phyloP scores from a whole-genome alignment of 805 yeast species.

The Wickerhamiella brachini region DNA sequence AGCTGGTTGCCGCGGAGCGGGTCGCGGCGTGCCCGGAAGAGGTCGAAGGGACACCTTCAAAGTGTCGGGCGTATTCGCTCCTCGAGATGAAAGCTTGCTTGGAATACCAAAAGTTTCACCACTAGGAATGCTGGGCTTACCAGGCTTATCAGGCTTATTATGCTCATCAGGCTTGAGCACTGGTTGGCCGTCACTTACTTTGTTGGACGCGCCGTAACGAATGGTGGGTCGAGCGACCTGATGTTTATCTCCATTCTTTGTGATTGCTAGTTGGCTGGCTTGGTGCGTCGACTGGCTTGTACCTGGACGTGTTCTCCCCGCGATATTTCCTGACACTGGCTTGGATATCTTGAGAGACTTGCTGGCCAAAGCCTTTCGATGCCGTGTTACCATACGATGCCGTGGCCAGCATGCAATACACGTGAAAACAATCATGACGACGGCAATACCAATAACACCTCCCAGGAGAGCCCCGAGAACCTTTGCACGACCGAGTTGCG shows the following conservation, averaged over 20 bases:
- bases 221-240: no score
- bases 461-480: conserved; percentile 11
- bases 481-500: not conserved
- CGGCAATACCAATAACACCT: conserved; percentile 7
- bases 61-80: not conserved
- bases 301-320: no score
- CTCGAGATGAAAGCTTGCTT: no score
- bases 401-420: not conserved
- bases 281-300: no score
- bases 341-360: not conserved
- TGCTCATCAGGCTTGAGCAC: no score
- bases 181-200: no score
- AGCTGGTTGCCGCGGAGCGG: conserved; percentile 3
- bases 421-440: conserved; percentile 2
- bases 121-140: no score
- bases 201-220: no score
- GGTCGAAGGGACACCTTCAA: conserved; percentile 3
- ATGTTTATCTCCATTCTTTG: no score
- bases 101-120: no score
- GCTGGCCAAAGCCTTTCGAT: not conserved
- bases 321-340: no score
- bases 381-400: not conserved
- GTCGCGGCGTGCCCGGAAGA: conserved; percentile 3
- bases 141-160: not conserved
- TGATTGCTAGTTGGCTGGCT: not conserved